These are phyloP conservation scores for Pleurotus tuoliensis DNA, from an alignment of 768 basidiomycete genomes.

Conservation along the genomic window DNA sequence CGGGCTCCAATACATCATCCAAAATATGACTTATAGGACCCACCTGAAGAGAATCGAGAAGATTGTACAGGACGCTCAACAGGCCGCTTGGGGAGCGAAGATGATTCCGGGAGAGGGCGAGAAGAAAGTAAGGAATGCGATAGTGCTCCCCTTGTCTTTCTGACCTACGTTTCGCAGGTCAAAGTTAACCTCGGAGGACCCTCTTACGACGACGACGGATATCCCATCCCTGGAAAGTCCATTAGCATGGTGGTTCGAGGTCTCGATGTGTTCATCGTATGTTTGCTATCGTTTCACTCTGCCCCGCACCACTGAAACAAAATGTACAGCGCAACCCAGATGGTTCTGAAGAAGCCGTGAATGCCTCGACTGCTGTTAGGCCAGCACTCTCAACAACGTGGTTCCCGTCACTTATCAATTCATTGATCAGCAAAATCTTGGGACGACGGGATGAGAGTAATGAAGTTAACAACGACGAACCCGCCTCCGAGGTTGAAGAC, in stretches of 20 bases:
- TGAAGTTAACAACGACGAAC: neutral
- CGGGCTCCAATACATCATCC: conserved; percentile 78
- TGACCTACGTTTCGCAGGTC: conserved; percentile 40
- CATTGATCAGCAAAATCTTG: conserved; percentile 23
- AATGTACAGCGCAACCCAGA: conserved; percentile 54
- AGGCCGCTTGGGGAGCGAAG: conserved; percentile 82
- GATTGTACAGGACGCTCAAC: conserved; percentile 57
- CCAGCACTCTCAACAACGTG: conserved; percentile 68
- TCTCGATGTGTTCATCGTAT: conserved; percentile 68
- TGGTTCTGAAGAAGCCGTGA: conserved; percentile 54
- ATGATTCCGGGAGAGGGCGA: conserved; percentile 56
- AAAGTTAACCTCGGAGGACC: conserved; percentile 64
- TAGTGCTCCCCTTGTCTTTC: neutral
- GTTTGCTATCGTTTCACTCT: conserved; percentile 21
- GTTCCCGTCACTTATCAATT: conserved; percentile 51
- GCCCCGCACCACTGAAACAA: neutral
- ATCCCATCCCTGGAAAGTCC: conserved; percentile 41
- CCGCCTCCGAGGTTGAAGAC: neutral
- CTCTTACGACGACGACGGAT: conserved; percentile 55
- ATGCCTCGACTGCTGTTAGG: conserved; percentile 50
- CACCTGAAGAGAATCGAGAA: conserved; percentile 68
- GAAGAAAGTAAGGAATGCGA: conserved; percentile 53
- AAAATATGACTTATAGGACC: conserved; percentile 69
- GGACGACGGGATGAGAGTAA: conserved; percentile 19
- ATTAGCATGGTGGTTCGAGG: conserved; percentile 84